These are phyloP conservation scores for Hyphodiscus hymeniophilus DNA, from an alignment of 495 filamentous ascomycete species.

Conservation along the genomic window DNA sequence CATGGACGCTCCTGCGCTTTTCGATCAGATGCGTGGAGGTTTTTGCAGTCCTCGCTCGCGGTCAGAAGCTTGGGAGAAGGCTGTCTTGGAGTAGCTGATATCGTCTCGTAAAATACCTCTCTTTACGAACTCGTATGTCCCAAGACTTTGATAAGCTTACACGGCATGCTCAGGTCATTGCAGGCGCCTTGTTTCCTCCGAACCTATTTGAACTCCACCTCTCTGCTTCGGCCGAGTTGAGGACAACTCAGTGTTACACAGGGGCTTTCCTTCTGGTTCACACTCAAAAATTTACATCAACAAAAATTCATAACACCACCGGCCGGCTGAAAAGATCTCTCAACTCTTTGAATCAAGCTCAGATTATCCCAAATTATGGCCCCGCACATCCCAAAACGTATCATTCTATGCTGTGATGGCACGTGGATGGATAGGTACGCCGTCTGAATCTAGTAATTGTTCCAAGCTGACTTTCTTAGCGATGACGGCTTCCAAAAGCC, in stretches of 20 bases:
- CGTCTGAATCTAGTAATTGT: not conserved
- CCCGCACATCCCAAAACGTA: constrained; percentile 5
- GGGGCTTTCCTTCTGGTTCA: too few species aligned
- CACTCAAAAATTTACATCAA: not conserved
- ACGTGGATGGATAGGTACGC: constrained; percentile 20
- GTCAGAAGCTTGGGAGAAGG: too few species aligned
- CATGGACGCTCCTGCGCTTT: constrained; percentile 4
- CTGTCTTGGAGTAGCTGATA: too few species aligned
- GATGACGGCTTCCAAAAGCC: constrained; percentile 20
- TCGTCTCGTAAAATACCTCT: too few species aligned
- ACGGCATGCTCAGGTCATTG: too few species aligned
- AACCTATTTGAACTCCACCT: too few species aligned
- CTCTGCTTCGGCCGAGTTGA: too few species aligned
- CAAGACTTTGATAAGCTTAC: too few species aligned
- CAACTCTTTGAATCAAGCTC: not conserved
- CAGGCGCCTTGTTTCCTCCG: too few species aligned
- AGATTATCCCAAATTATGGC: not conserved
- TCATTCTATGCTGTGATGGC: constrained; percentile 20
- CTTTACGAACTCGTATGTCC: too few species aligned
- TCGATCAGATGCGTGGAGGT: not conserved
- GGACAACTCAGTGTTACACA: too few species aligned
- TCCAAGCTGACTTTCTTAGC: constrained; percentile 6
- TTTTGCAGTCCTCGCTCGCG: too few species aligned
- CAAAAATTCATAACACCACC: not conserved
- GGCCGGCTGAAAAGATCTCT: not conserved